Conservation (phyloP, 305 asterid genomes). For the Caryopteris hybrid region DNA sequence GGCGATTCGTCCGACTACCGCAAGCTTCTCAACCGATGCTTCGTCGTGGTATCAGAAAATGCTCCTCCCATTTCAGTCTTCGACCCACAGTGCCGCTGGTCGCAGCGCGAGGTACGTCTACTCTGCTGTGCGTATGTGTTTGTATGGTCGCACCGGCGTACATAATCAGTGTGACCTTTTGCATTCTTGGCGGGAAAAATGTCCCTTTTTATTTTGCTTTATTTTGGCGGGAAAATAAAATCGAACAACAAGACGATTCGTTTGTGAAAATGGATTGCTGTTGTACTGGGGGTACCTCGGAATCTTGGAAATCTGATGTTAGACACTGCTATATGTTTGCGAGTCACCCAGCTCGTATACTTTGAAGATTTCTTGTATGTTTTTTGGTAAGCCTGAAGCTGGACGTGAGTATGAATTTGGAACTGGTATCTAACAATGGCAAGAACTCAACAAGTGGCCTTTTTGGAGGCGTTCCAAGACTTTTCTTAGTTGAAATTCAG, state of each 20-base stretch:
- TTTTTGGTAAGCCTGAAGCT: not conserved
- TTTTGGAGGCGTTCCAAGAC: not conserved
- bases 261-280: no score
- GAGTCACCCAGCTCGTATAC: not conserved
- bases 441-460: not conserved
- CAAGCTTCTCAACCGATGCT: slow-evolving; percentile 51
- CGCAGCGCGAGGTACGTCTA: slow-evolving; percentile 49
- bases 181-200: slow-evolving; percentile 29
- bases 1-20: slow-evolving; percentile 57
- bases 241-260: no score
- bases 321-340: not conserved
- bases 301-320: not conserved
- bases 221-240: slow-evolving; percentile 28
- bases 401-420: not conserved
- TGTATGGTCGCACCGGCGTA: not conserved
- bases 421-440: not conserved
- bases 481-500: not conserved
- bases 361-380: not conserved
- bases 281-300: not conserved
- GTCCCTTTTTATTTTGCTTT: not conserved
- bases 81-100: slow-evolving; percentile 51
- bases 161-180: not conserved
- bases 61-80: slow-evolving; percentile 51
- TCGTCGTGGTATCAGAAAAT: slow-evolving; percentile 47
- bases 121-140: not conserved